These are phyloP conservation scores for Debaryomycetaceae sp. DNA, from an alignment of 1,139 yeast genomes.

Conservation along the genomic window DNA sequence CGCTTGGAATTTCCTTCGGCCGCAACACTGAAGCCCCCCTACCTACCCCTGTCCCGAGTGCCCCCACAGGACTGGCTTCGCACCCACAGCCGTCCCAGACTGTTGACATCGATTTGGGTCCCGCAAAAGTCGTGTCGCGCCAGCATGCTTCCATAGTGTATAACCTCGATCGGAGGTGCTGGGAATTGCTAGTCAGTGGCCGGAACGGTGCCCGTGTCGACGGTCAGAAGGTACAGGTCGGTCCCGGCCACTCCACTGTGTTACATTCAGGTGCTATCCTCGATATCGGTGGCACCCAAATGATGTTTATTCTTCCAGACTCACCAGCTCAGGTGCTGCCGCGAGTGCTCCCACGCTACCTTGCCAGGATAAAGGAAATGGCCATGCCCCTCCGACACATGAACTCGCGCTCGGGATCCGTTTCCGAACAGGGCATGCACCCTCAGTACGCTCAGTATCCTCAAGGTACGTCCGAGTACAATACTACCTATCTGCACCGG, in stretches of 20 bases:
- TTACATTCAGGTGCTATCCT: constrained; percentile 77
- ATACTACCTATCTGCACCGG: background rate
- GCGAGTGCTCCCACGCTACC: constrained; percentile 33
- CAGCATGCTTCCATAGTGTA: constrained; percentile 79
- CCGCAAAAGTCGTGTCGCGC: constrained; percentile 90
- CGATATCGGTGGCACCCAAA: constrained; percentile 95
- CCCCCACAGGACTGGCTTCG: constrained; percentile 3
- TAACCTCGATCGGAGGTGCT: constrained; percentile 59
- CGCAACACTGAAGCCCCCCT: constrained; percentile 55
- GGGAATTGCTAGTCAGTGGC: constrained; percentile 81
- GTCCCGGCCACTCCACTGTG: constrained; percentile 33
- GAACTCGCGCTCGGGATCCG: background rate
- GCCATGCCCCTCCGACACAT: constrained; percentile 8
- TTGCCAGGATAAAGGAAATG: constrained; percentile 18
- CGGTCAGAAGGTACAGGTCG: constrained; percentile 46
- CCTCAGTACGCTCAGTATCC: background rate
- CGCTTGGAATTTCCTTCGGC: constrained; percentile 71
- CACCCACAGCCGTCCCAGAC: too few species aligned
- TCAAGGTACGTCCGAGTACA: background rate
- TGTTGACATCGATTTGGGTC: constrained; percentile 87
- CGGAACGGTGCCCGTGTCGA: constrained; percentile 92
- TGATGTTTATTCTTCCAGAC: constrained; percentile 97
- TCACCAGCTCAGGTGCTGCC: constrained; percentile 60
- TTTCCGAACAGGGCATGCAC: background rate
- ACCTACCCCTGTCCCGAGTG: constrained; percentile 5